Evolutionary conservation across 768 basidiomycete genomes (phyloP), one percentile per base, ranked within the genome.

Genomic region (Dentipellis sp.): DNA sequence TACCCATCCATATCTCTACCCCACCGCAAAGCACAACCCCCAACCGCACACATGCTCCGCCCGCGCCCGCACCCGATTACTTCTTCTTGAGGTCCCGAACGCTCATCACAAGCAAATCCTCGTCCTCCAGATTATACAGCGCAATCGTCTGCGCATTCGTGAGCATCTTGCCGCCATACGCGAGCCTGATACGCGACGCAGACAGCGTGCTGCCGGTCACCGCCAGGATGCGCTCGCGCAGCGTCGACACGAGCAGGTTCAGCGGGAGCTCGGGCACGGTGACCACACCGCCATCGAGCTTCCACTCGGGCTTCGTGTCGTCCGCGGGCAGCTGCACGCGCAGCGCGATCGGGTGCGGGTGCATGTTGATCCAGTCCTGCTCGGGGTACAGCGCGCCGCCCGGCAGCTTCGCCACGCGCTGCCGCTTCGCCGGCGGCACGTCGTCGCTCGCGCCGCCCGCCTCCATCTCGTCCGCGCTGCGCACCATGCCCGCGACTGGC

Each of bases 341-440:
- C 48, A 99, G 77, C 22, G 86, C 85, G 64, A 98, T 91, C 11
- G 95, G 88, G 62, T 94, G 87, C 84, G 93, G 90, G 68, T 97
- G 92, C 81, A 92, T 84, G 49, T 76, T 76, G 62, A 92, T 82
- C 94, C 94, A 97, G 68, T 94, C 91, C 53, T 81, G 77, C 64
- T 93, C 94, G 7, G 91, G 79, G 69, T 94, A 97, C 55, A 87
- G 71, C 54, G 83, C 82, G 0, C 92, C 92, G 29, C 84, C 90
- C 2, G 91, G 88, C 38, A 93, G 71, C 69, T 93, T 94, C 23
- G 87, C 86, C 12, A 95, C 82, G 55, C 83, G 83, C 64, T 91
- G 89, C 53, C 93, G 78, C 71, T 99, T 99, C 50, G 94, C 83
- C 5, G 90, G 86, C 21, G 87, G 89, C 19, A 83, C 72, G 50